phyloP scores from a whole-genome alignment of 2,329 filamentous ascomycete species.

The Fusarium redolens region DNA sequence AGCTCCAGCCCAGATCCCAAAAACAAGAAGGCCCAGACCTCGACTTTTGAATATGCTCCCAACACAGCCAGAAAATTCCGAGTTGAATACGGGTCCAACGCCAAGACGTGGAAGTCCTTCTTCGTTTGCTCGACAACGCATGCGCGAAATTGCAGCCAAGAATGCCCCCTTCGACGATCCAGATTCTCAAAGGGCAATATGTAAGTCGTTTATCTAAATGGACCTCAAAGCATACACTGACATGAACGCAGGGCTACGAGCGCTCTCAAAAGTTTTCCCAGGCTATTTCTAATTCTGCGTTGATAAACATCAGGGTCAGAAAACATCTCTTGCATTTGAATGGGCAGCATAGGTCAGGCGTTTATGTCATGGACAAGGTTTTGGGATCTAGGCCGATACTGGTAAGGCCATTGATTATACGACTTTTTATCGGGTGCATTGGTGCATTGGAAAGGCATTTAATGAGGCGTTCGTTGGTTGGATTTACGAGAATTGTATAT shows the following conservation, averaged over 20 bases:
- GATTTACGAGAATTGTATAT: slow-evolving; percentile 25
- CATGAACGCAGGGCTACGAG: slow-evolving; percentile 54
- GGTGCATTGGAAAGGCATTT: slow-evolving; percentile 36
- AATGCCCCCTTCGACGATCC: slow-evolving; percentile 58
- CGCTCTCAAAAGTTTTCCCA: slow-evolving; percentile 58
- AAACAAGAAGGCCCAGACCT: slow-evolving; percentile 46
- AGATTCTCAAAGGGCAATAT: slow-evolving; percentile 53
- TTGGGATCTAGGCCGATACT: slow-evolving; percentile 32
- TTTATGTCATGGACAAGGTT: slow-evolving; percentile 36
- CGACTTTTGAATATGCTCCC: slow-evolving; percentile 50
- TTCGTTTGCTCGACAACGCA: slow-evolving; percentile 57
- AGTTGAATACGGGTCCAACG: slow-evolving; percentile 43
- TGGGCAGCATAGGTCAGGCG: slow-evolving; percentile 47
- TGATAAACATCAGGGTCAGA: slow-evolving; percentile 20
- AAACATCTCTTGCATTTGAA: slow-evolving; percentile 29
- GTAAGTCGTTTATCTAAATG: slow-evolving; percentile 46
- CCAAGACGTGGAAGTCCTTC: slow-evolving; percentile 56
- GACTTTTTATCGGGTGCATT: slow-evolving; percentile 19
- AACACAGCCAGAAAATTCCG: slow-evolving; percentile 52
- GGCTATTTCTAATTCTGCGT: slow-evolving; percentile 46
- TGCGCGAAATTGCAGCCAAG: slow-evolving; percentile 57
- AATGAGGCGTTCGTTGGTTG: slow-evolving; percentile 37
- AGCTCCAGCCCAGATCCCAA: slow-evolving; percentile 29
- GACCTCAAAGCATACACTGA: slow-evolving; percentile 18
- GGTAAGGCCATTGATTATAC: slow-evolving; percentile 20